Evolutionary conservation across 1,284 basidiomycete genomes (phyloP), one percentile per base, ranked within the genome.

Genomic region (Rhodofomes roseus): DNA sequence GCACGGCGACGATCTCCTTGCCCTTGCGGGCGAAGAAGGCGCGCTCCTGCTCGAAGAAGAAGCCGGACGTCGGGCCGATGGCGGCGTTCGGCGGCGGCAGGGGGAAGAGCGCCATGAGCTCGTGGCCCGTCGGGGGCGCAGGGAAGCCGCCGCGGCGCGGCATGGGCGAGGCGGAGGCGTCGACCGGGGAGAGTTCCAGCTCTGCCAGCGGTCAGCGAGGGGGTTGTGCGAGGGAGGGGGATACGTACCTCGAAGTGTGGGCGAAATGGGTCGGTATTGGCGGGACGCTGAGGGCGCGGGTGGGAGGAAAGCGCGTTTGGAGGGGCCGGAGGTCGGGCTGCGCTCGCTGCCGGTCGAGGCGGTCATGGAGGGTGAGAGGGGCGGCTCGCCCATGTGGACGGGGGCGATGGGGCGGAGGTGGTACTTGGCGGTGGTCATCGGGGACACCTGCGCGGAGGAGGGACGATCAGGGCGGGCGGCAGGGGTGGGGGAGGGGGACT

Each of bases 61-160:
- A 90, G 37, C 83, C 81, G 55, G 82, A 85, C 0, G 89, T 90
- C 1, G 87, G 81, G 1, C 83, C 83, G 1, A 79, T 76, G 60
- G 81, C 75, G 71, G 81, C 76, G 31, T 34, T 34, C 55, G 79
- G 79, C 2, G 87, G 87, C 9, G 86, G 79, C 7, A 87, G 80
- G 1, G 89, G 89, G 69, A 90, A 90, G 74, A 91, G 81, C 11
- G 86, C 85, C 89, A 91, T 91, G 65, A 91, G 80, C 63, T 91
- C 87, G 65, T 91, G 89, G 1, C 89, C 89, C 0, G 87, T 89
- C 4, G 86, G 86, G 1, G 89, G 89, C 0, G 86, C 81, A 22
- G 89, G 89, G 68, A 84, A 88, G 20, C 46, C 46, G 46, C 46
- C 25, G 25, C 46, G 46, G 25, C 46, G 64, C 83, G 83, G 58